Percentiles rank a stretch among this genome's conserved stretches.
Conservation (phyloP, 768 basidiomycete genomes). For the Leucocoprinus birnbaumii region DNA sequence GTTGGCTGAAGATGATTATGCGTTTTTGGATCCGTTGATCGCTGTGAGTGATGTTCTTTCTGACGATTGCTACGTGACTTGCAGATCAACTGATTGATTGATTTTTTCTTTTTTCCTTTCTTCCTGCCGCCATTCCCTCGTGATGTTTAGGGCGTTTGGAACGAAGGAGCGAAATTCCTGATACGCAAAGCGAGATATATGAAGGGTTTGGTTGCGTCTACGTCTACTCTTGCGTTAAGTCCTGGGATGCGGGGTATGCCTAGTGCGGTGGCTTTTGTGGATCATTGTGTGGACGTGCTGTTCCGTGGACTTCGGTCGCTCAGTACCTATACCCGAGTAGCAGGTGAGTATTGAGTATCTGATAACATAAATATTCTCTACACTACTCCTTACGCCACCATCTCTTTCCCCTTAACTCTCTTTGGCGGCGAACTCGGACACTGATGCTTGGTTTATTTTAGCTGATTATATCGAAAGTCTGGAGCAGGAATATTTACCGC, state of each 20-base stretch:
- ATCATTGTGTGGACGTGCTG: constrained; percentile 8
- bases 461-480: constrained; percentile 9
- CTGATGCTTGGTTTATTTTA: not conserved
- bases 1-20: constrained; percentile 47
- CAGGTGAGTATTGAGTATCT: constrained; percentile 4
- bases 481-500: constrained; percentile 8
- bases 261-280: constrained; percentile 5
- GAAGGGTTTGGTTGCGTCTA: constrained; percentile 22
- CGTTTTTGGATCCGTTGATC: constrained; percentile 50
- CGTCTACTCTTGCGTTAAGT: not conserved
- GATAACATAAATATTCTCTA: not conserved
- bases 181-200: constrained; percentile 61
- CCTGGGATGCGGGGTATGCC: constrained; percentile 2
- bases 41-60: constrained; percentile 34
- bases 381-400: no score
- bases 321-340: constrained; percentile 11
- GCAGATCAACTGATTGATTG: not conserved
- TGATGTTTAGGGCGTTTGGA: constrained; percentile 11
- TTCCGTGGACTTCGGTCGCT: constrained; percentile 10
- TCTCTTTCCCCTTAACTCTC: no score
- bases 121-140: no score
- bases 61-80: not conserved
- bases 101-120: not conserved
- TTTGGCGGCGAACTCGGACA: no score
- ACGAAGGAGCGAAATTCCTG: constrained; percentile 37